phyloP scores from a whole-genome alignment of 1,139 yeast species.

The Nakaseomyces sp. region DNA sequence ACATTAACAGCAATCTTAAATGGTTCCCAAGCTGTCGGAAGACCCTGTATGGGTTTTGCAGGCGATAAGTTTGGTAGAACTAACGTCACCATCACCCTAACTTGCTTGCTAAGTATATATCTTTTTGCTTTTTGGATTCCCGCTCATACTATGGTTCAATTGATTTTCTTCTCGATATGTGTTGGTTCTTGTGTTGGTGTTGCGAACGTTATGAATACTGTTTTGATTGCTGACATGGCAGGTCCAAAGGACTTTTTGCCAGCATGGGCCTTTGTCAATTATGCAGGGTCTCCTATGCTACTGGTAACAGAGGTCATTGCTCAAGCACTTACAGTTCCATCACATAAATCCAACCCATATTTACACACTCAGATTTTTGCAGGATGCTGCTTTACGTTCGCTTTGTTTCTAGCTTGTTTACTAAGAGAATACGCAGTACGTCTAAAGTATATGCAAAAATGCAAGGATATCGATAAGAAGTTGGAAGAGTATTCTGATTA shows the following conservation, averaged over 20 bases:
- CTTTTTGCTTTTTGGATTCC: conserved; percentile 39
- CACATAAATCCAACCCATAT: conserved; percentile 37
- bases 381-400: conserved; percentile 40
- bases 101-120: conserved; percentile 22
- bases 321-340: conserved; percentile 36
- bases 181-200: conserved; percentile 52
- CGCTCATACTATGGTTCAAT: conserved; percentile 41
- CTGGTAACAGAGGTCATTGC: conserved; percentile 48
- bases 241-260: conserved; percentile 43
- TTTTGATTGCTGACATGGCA: conserved; percentile 50
- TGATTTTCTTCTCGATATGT: conserved; percentile 46
- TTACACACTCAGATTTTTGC: conserved; percentile 53
- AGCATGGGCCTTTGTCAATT: conserved; percentile 52
- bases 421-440: conserved; percentile 38
- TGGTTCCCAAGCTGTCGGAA: conserved; percentile 56
- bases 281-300: conserved; percentile 38
- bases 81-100: conserved; percentile 38
- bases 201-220: conserved; percentile 55
- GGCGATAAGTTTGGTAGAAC: conserved; percentile 54
- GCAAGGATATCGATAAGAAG: conserved; percentile 10
- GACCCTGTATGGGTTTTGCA: conserved; percentile 52
- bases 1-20: conserved; percentile 52
- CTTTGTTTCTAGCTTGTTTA: conserved; percentile 30
- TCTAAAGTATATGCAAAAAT: conserved; percentile 20
- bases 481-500: conserved; percentile 10